A percentile compares a stretch with the other conserved stretches of the same genome.
Evolutionary conservation across 495 filamentous ascomycete genomes (phyloP).

Genomic region (Cetradonia linearis): DNA sequence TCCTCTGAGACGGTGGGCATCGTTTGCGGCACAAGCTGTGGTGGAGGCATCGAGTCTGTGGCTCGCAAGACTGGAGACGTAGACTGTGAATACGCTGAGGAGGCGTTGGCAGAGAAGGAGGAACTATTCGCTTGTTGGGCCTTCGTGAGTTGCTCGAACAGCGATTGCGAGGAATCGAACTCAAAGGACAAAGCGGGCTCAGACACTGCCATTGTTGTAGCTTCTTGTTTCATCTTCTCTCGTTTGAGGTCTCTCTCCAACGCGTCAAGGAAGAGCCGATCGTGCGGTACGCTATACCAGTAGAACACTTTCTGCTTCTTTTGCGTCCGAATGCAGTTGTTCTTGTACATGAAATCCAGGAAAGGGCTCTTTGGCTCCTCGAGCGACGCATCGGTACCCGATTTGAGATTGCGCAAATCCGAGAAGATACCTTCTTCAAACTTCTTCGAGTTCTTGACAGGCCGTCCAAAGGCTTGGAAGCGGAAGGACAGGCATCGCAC

Average conservation of each 20-base stretch:
- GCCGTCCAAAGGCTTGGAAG: constrained; percentile 95
- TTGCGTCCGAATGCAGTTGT: constrained; percentile 98
- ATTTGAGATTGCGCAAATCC: constrained; percentile 93
- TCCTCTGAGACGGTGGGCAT: constrained; percentile 78
- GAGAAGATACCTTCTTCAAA: constrained; percentile 99
- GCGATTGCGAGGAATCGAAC: constrained; percentile 96
- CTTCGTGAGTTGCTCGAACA: constrained; percentile 99
- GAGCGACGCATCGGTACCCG: constrained; percentile 95
- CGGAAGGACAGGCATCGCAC: constrained; percentile 96
- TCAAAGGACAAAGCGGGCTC: constrained; percentile 97
- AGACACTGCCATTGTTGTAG: constrained; percentile 89
- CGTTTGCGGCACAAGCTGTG: constrained; percentile 58
- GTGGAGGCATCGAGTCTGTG: constrained; percentile 79
- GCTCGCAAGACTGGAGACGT: constrained; percentile 78
- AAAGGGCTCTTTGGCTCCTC: constrained; percentile 98
- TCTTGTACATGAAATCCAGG: constrained; percentile 98
- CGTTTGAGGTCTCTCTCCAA: constrained; percentile 94
- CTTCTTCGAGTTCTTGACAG: constrained; percentile 99
- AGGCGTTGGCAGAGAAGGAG: constrained; percentile 80
- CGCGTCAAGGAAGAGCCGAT: constrained; percentile 93
- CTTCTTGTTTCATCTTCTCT: constrained; percentile 98
- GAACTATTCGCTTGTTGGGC: constrained; percentile 97
- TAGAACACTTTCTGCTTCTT: constrained; percentile 99
- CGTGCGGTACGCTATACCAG: constrained; percentile 98
- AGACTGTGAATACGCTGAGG: constrained; percentile 68